Evolutionary conservation across 208 protist species (phyloP).

Genomic region (Wallacemonas sp.): DNA sequence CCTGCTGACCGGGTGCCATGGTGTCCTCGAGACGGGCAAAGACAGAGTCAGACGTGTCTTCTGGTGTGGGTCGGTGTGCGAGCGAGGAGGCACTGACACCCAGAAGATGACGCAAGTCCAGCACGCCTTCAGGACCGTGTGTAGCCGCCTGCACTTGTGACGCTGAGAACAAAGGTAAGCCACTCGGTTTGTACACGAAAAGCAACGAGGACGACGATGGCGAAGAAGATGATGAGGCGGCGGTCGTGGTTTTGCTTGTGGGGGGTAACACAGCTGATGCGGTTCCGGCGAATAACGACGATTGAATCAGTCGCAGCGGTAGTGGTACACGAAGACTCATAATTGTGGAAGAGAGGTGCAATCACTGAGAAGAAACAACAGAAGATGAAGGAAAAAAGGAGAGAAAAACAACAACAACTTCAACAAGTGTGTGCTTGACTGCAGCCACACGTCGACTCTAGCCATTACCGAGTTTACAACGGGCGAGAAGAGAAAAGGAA

Average conservation of each 20-base stretch:
- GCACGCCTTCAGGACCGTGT: conserved; percentile 17
- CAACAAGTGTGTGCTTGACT: too few relatives aligned
- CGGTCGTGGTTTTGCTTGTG: too few relatives aligned
- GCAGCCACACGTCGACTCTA: too few relatives aligned
- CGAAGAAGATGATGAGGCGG: too few relatives aligned
- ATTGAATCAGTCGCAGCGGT: conserved; percentile 53
- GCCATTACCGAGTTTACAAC: too few relatives aligned
- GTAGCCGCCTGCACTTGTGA: conserved; percentile 40
- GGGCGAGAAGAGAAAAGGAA: conserved; percentile 2
- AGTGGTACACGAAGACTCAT: conserved; percentile 57
- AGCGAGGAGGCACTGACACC: background rate
- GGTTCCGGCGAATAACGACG: conserved; percentile 8
- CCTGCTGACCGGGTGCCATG: conserved; percentile 17
- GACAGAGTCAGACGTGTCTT: conserved; percentile 61
- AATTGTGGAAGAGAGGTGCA: background rate
- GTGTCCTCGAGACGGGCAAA: conserved; percentile 42
- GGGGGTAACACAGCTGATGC: background rate
- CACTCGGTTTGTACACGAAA: conserved; percentile 64
- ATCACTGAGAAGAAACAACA: background rate
- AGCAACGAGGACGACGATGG: conserved; percentile 19
- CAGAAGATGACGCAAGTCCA: conserved; percentile 6
- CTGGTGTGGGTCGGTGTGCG: conserved; percentile 11
- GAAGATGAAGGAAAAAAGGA: conserved; percentile 1
- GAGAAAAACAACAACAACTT: background rate
- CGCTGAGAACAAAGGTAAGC: conserved; percentile 55